Conservation (phyloP, 805 yeast species). For the Candida ficus region DNA sequence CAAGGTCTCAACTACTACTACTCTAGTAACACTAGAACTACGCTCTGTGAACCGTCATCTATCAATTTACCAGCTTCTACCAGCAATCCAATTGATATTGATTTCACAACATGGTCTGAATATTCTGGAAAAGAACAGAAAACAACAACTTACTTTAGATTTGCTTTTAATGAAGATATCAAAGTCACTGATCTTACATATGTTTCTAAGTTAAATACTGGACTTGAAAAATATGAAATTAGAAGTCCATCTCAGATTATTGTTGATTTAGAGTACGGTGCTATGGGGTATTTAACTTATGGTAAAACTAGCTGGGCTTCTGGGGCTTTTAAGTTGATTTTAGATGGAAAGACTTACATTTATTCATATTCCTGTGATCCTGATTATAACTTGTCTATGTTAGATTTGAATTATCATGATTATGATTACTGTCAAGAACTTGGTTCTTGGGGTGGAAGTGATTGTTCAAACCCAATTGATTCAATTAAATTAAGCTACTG, state of each 20-base stretch:
- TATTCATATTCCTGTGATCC: background rate
- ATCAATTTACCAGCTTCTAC: background rate
- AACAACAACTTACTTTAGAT: background rate
- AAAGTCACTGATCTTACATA: background rate
- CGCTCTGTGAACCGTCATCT: background rate
- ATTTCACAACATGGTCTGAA: background rate
- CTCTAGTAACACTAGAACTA: background rate
- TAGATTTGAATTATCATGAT: background rate
- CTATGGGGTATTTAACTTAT: background rate
- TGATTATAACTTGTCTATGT: background rate
- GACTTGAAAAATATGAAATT: background rate
- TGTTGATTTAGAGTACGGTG: background rate
- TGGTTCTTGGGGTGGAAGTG: no score
- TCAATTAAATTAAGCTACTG: no score
- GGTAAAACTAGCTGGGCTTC: background rate
- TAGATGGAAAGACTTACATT: background rate
- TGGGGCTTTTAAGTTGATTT: background rate
- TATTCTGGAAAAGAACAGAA: background rate
- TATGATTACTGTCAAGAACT: background rate
- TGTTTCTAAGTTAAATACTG: background rate
- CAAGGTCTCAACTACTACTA: background rate
- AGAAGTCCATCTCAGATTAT: background rate
- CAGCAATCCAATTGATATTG: background rate
- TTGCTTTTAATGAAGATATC: background rate
- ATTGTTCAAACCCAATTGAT: no score